Evolutionary conservation across 176 grass and related monocot genomes (phyloP).

Genomic region (Areca catechu): DNA sequence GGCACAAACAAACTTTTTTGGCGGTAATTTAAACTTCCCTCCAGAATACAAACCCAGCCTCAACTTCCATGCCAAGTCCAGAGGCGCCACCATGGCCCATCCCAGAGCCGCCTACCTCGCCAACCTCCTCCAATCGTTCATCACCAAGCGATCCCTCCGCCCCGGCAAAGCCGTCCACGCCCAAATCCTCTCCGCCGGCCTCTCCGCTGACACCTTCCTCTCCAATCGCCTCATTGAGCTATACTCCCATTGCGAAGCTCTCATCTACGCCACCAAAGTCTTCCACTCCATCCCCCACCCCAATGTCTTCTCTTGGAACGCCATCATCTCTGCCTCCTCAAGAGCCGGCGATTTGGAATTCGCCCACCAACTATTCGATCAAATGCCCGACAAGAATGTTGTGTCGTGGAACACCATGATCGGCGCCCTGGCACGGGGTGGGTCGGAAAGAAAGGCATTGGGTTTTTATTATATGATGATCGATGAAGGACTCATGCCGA

Average conservation of each 20-base stretch:
- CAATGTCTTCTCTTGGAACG: conserved; percentile 75
- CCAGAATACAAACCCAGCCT: too few species aligned
- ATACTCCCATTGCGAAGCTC: conserved; percentile 53
- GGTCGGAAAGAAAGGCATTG: conserved; percentile 31
- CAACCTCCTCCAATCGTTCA: conserved; percentile 26
- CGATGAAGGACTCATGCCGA: conserved; percentile 40
- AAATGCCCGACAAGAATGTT: conserved; percentile 56
- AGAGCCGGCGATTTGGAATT: conserved; percentile 40
- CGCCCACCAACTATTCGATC: conserved; percentile 49
- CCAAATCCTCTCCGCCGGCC: conserved; percentile 44
- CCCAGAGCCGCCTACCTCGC: conserved; percentile 8
- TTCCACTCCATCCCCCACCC: conserved; percentile 47
- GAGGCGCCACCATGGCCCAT: conserved; percentile 3
- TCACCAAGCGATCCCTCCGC: conserved; percentile 12
- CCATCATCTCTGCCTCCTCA: conserved; percentile 33
- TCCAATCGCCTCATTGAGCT: conserved; percentile 85
- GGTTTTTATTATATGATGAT: conserved; percentile 44
- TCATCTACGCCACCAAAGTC: conserved; percentile 36
- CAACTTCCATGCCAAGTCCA: too few species aligned
- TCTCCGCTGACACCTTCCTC: conserved; percentile 68
- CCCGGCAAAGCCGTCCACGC: conserved; percentile 44
- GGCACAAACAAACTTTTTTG: too few species aligned
- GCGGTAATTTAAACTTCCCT: too few species aligned
- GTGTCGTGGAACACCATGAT: conserved; percentile 86
- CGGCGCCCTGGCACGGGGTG: conserved; percentile 31